phyloP scores from a whole-genome alignment of 306 rosid species.

The Rosa lucieae region DNA sequence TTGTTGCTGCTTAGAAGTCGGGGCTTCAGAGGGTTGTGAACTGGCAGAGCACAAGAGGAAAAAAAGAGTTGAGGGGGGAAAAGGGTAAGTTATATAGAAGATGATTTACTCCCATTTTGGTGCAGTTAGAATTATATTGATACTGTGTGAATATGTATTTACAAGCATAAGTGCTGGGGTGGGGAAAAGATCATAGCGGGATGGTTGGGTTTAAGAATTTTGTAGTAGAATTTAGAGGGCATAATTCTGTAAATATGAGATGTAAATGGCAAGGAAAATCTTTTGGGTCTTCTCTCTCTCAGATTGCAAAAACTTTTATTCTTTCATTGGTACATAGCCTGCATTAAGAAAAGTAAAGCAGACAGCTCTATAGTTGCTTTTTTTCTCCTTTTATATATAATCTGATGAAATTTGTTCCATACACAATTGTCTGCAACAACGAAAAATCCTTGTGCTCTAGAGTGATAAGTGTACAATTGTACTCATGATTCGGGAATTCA shows the following conservation, averaged over 20 bases:
- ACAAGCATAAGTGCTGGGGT: conserved; percentile 6
- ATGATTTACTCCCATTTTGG: conserved; percentile 5
- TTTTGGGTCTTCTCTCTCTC: conserved; percentile 23
- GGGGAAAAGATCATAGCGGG: conserved; percentile 18
- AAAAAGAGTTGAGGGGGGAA: neutral
- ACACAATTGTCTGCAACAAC: no score
- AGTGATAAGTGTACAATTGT: no score
- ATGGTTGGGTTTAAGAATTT: conserved; percentile 51
- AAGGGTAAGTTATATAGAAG: conserved; percentile 1
- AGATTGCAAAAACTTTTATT: neutral
- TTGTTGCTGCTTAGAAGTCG: conserved; percentile 12
- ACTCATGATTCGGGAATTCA: no score
- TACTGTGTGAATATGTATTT: conserved; percentile 11
- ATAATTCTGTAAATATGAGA: conserved; percentile 79
- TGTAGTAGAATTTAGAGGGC: conserved; percentile 58
- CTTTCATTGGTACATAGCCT: conserved; percentile 3
- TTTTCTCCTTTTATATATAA: neutral
- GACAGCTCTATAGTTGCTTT: neutral
- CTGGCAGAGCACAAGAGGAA: conserved; percentile 9
- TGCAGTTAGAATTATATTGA: conserved; percentile 3
- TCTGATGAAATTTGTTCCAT: no score
- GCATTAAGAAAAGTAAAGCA: neutral
- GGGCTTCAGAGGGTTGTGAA: conserved; percentile 25
- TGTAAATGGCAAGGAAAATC: conserved; percentile 61
- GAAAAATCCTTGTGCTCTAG: no score